Percentiles rank a stretch among this genome's conserved stretches.
Conservation (phyloP, 2,329 filamentous ascomycete genomes). For the Microsporum canis region DNA sequence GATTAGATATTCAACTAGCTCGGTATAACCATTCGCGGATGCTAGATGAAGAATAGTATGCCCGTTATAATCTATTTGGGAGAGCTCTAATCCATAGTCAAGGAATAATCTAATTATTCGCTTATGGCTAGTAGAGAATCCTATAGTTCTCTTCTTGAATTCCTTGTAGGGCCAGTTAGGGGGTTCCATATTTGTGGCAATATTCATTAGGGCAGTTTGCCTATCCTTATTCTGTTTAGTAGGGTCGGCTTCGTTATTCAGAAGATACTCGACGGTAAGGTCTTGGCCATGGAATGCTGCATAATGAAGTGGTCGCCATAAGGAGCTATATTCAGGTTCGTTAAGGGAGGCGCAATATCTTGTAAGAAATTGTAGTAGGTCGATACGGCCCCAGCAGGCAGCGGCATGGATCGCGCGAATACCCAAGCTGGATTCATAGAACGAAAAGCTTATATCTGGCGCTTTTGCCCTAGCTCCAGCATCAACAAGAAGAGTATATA, state of each 20-base stretch:
- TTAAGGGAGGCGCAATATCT: background rate
- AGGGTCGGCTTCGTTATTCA: background rate
- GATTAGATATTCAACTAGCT: background rate
- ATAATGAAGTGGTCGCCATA: conserved; percentile 4
- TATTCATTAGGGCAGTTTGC: background rate
- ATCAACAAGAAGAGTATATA: background rate
- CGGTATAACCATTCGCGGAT: background rate
- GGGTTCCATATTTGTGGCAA: background rate
- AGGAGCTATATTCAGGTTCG: background rate
- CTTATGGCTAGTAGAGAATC: background rate
- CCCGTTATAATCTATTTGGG: background rate
- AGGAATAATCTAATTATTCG: background rate
- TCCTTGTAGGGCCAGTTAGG: background rate
- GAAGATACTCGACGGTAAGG: conserved; percentile 1
- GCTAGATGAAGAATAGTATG: background rate
- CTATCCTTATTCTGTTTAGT: background rate
- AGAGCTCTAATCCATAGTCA: background rate
- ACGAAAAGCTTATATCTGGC: background rate
- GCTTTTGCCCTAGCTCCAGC: background rate
- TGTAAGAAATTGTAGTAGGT: background rate
- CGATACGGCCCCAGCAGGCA: background rate
- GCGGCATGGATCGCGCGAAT: background rate
- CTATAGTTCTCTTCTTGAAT: background rate
- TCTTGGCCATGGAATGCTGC: conserved; percentile 5
- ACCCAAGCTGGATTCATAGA: background rate